These are phyloP conservation scores for Penicillium decumbens DNA, from an alignment of 2,329 filamentous ascomycete species.

Conservation along the genomic window DNA sequence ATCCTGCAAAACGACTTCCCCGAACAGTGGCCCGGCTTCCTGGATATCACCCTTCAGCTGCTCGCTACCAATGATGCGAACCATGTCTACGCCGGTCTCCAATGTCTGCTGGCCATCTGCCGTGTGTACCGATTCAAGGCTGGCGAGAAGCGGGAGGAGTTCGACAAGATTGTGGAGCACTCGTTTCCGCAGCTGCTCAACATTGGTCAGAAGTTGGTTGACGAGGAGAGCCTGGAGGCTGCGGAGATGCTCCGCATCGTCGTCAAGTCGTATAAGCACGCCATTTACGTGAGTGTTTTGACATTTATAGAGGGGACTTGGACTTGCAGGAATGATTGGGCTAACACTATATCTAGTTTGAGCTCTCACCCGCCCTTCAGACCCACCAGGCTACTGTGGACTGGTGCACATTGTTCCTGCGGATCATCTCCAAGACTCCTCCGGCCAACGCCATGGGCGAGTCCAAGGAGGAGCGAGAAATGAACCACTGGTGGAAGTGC, in stretches of 20 bases:
- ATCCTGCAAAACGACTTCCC: constrained; percentile 96
- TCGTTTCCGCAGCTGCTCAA: constrained; percentile 82
- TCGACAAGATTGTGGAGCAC: constrained; percentile 88
- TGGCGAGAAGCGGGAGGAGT: constrained; percentile 72
- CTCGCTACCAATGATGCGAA: constrained; percentile 79
- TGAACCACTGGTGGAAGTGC: constrained; percentile 98
- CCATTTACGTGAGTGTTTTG: constrained; percentile 71
- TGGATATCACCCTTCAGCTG: constrained; percentile 85
- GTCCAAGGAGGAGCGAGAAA: constrained; percentile 77
- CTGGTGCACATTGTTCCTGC: constrained; percentile 94
- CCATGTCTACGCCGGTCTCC: constrained; percentile 86
- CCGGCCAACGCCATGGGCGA: constrained; percentile 75
- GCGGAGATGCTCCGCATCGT: constrained; percentile 95
- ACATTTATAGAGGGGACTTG: neutral
- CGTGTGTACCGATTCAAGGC: constrained; percentile 92
- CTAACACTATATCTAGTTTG: constrained; percentile 58
- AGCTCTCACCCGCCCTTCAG: constrained; percentile 72
- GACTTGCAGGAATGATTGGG: constrained; percentile 23
- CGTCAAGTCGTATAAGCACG: constrained; percentile 96
- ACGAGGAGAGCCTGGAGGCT: constrained; percentile 87
- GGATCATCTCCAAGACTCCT: constrained; percentile 78
- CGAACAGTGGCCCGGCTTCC: constrained; percentile 86
- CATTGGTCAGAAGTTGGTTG: constrained; percentile 83
- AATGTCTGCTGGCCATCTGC: constrained; percentile 91
- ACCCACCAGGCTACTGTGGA: constrained; percentile 79